Evolutionary conservation across 306 rosid species (phyloP).

Genomic region (Vicia villosa): DNA sequence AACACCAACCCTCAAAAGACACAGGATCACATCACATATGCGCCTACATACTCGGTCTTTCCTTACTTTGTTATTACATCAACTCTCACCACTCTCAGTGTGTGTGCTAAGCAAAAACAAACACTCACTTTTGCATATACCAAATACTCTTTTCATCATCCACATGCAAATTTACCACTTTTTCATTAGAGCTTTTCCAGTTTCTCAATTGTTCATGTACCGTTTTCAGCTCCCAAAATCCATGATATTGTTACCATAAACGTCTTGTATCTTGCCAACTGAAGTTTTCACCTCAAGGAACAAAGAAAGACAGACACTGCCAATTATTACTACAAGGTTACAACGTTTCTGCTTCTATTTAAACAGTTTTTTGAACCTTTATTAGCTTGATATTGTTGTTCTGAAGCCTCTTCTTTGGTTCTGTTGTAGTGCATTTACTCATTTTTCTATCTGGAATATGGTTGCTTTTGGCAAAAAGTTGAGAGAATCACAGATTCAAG

Average conservation of each 20-base stretch:
- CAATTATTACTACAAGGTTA: conserved; percentile 32
- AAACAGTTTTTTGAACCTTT: neutral
- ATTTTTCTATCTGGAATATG: conserved; percentile 46
- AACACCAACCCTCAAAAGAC: neutral
- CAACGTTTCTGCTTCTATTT: conserved; percentile 15
- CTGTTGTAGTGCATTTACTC: conserved; percentile 5
- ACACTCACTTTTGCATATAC: neutral
- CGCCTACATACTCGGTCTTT: conserved; percentile 32
- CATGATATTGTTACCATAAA: conserved; percentile 21
- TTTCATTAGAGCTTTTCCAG: too few relatives aligned
- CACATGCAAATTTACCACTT: neutral
- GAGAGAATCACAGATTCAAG: conserved; percentile 81
- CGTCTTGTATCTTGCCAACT: neutral
- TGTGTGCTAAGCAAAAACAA: conserved; percentile 1
- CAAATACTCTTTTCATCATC: neutral
- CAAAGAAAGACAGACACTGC: neutral
- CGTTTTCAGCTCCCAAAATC: conserved; percentile 27
- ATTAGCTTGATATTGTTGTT: conserved; percentile 21
- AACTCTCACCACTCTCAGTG: too few relatives aligned
- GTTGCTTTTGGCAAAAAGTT: conserved; percentile 86
- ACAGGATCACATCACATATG: conserved; percentile 21
- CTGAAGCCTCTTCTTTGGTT: neutral
- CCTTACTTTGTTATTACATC: neutral
- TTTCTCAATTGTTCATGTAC: too few relatives aligned
- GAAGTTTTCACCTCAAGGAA: conserved; percentile 22